Evolutionary conservation across 2,329 filamentous ascomycete genomes (phyloP), one percentile per base, ranked within the genome.

Genomic region (Ophiognomonia clavigignenti-juglandacearum): DNA sequence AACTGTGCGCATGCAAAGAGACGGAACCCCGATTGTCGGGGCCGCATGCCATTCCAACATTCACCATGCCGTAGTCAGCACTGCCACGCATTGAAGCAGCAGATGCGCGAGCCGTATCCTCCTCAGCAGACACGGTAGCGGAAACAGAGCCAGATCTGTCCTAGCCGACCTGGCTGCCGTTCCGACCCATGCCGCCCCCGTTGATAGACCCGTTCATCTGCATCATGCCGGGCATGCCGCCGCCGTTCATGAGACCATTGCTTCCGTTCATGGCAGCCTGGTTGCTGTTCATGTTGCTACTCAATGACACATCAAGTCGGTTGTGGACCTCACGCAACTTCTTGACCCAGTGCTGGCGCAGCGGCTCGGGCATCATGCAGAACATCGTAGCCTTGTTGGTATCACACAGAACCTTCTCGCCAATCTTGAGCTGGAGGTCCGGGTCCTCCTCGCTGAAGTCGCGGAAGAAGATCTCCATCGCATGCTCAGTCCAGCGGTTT

Each of bases 371-470:
- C 75, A 81, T 81, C 64, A 81, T 81, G 65, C 77, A 79, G 53
- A 81, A 82, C 35, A 81, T 71, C 69, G 81, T 75, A 24, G 78
- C 78, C 58, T 78, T 80, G 57, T 74, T 75, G 53, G 80, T 74
- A 53, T 80, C 74, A n/a, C 74, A 71, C 22, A 82, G 65, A 1
- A 77, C 71, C 52, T 76, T 76, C 59, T 82, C 77, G 0, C 77
- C 76, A 27, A 82, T 77, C 60, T 75, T 78, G 32, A 82, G 65
- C 64, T 81, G 78, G 47, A 82, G 58, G 54, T 82, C 78, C 50
- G 74, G 65, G 49, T 81, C 76, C 54, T 81, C 77, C 39, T 73
- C 69, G 13, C 70, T 63, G 56, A 82, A 82, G 50, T 82, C 77
- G 26, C 70, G 67, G 60, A 82, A 81, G 56, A 82, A 76, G 5